These are phyloP conservation scores for Septoria petroselini DNA, from an alignment of 2,329 filamentous ascomycete genomes.

Conservation along the genomic window DNA sequence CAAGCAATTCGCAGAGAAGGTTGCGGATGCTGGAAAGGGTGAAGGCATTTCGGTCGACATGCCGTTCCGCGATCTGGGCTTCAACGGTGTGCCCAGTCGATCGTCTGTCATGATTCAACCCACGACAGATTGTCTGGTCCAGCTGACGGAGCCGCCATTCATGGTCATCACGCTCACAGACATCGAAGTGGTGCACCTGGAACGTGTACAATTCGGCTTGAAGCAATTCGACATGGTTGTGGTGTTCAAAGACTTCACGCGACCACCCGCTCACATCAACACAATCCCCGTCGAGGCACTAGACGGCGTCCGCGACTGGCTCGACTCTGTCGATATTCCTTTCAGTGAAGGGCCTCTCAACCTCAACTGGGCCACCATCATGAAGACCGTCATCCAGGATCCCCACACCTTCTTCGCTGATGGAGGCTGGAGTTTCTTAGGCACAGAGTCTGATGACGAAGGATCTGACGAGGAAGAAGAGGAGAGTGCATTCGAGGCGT, in stretches of 20 bases:
- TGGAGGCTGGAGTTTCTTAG: conserved; percentile 91
- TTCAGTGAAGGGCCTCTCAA: conserved; percentile 94
- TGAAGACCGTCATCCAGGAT: conserved; percentile 96
- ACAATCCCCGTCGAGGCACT: conserved; percentile 95
- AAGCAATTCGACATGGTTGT: conserved; percentile 99
- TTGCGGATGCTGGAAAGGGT: conserved; percentile 88
- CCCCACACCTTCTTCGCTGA: conserved; percentile 93
- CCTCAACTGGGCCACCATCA: conserved; percentile 97
- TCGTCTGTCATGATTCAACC: conserved; percentile 95
- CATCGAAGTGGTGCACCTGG: conserved; percentile 92
- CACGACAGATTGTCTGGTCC: conserved; percentile 93
- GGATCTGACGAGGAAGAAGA: conserved; percentile 73
- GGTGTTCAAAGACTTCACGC: conserved; percentile 94
- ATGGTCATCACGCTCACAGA: conserved; percentile 93
- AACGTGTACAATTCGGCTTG: conserved; percentile 90
- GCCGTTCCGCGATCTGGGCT: conserved; percentile 92
- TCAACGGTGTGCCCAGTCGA: conserved; percentile 92
- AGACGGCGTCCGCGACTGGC: conserved; percentile 95
- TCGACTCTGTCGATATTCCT: conserved; percentile 92
- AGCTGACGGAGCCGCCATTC: conserved; percentile 95
- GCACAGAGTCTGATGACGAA: conserved; percentile 82
- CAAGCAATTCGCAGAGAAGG: conserved; percentile 95
- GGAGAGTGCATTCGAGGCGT: conserved; percentile 88
- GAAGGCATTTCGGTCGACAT: conserved; percentile 93
- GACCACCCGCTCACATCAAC: conserved; percentile 91